A percentile compares a stretch with the other conserved stretches of the same genome.
Conservation (phyloP, 2,329 filamentous ascomycete species). For the Alternaria rosae region DNA sequence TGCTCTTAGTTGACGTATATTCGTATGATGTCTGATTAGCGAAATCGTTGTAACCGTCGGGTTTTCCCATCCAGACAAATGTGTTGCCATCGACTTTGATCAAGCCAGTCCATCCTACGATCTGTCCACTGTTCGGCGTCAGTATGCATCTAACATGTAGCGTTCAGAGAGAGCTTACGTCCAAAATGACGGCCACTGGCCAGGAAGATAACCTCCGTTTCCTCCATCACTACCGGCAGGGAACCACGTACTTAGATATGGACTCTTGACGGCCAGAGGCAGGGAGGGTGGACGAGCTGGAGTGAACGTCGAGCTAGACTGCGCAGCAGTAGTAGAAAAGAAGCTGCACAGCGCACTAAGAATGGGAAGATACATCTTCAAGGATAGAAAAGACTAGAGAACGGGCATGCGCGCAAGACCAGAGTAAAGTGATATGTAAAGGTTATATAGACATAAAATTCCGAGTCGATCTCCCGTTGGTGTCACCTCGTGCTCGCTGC, state of each 20-base stretch:
- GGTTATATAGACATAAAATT: conserved; percentile 9
- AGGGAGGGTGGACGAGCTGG: conserved; percentile 72
- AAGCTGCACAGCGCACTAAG: conserved; percentile 27
- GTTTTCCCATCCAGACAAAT: conserved; percentile 53
- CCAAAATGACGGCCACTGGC: conserved; percentile 75
- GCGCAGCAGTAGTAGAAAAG: conserved; percentile 19
- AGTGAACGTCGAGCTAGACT: conserved; percentile 62
- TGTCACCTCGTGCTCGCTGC: background rate
- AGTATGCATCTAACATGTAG: conserved; percentile 52
- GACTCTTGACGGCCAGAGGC: conserved; percentile 76
- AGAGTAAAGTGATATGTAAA: background rate
- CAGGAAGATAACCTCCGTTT: conserved; percentile 71
- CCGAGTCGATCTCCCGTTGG: background rate
- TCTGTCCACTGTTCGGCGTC: conserved; percentile 56
- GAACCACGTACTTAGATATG: conserved; percentile 77
- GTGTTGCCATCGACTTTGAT: conserved; percentile 67
- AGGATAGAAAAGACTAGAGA: background rate
- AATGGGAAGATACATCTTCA: conserved; percentile 29
- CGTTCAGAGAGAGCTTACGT: conserved; percentile 47
- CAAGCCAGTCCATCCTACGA: conserved; percentile 72
- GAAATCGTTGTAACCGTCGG: conserved; percentile 53
- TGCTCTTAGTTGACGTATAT: conserved; percentile 76
- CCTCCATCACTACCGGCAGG: conserved; percentile 67
- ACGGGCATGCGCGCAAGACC: background rate
- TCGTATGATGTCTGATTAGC: conserved; percentile 69